A percentile compares a stretch with the other conserved stretches of the same genome.
phyloP scores from a whole-genome alignment of 192 early-diverging fungal species.

The Coemansia guatemalensis region DNA sequence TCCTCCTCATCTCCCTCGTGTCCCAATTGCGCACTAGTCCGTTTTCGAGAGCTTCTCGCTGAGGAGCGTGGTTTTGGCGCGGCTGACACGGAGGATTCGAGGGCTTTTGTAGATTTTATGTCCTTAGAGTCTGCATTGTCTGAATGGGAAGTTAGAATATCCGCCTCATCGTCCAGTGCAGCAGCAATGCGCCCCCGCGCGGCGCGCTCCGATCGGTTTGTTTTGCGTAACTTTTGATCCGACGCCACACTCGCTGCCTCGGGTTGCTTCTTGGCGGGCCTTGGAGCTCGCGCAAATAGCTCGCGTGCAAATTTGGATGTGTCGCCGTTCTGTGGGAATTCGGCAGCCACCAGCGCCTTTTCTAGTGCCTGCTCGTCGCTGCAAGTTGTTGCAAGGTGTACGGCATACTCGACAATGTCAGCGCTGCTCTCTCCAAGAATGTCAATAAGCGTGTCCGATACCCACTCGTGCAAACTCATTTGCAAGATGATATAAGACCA shows the following conservation, averaged over 20 bases:
- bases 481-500: no score
- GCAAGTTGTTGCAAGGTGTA: conserved; percentile 40
- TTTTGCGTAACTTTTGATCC: background rate
- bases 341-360: conserved; percentile 56
- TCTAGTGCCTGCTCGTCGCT: conserved; percentile 46
- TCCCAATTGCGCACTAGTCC: conserved; percentile 35
- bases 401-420: conserved; percentile 46
- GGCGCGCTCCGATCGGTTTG: background rate
- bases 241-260: background rate
- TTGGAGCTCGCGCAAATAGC: conserved; percentile 56
- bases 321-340: conserved; percentile 59
- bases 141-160: no score
- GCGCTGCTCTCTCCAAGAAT: conserved; percentile 42
- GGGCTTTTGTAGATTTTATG: no score
- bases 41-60: conserved; percentile 24
- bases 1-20: conserved; percentile 65
- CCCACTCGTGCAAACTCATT: conserved; percentile 49
- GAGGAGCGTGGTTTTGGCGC: no score
- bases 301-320: conserved; percentile 65
- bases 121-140: no score
- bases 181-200: no score
- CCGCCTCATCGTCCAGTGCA: no score
- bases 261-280: conserved; percentile 38
- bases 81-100: no score
- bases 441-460: conserved; percentile 48